Percentiles rank a stretch among this genome's conserved stretches.
phyloP scores from a whole-genome alignment of 352 stramenopile species.

The Phytophthora constricta region DNA sequence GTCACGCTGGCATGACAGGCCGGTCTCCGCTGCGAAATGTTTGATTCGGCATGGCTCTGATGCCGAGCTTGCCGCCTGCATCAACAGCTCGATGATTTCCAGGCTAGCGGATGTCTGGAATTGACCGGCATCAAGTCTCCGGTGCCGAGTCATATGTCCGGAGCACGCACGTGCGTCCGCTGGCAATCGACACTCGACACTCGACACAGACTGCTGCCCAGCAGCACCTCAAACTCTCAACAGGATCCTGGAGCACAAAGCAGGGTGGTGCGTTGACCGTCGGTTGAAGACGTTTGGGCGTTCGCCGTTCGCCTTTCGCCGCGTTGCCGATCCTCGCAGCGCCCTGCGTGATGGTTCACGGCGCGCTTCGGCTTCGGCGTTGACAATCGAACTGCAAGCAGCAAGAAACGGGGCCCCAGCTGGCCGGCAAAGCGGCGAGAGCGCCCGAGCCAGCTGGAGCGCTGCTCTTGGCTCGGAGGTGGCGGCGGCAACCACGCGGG shows the following conservation, averaged over 20 bases:
- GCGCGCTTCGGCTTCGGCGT: constrained; percentile 6
- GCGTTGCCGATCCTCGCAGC: neutral
- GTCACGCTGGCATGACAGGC: too few species aligned
- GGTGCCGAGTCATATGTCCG: constrained; percentile 29
- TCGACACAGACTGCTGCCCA: too few species aligned
- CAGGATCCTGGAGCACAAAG: constrained; percentile 29
- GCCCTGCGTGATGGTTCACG: neutral
- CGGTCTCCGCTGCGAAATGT: constrained; percentile 18
- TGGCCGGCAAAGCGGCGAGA: constrained; percentile 7
- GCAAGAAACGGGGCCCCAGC: constrained; percentile 31
- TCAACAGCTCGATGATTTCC: constrained; percentile 22
- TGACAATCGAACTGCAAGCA: constrained; percentile 28
- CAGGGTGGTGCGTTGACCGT: constrained; percentile 23
- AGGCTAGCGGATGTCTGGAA: too few species aligned
- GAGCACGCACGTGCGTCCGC: constrained; percentile 20
- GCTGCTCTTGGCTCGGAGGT: constrained; percentile 11
- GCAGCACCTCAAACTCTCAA: constrained; percentile 8
- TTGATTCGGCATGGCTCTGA: too few species aligned
- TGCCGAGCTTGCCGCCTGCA: constrained; percentile 24
- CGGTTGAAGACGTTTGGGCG: constrained; percentile 5
- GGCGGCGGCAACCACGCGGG: constrained; percentile 1
- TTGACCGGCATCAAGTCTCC: constrained; percentile 15
- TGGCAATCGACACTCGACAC: constrained; percentile 33
- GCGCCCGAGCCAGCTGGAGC: constrained; percentile 25
- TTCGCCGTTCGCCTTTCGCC: constrained; percentile 8